Evolutionary conservation across 768 basidiomycete species (phyloP).

Genomic region (Sarcodon aspratus): DNA sequence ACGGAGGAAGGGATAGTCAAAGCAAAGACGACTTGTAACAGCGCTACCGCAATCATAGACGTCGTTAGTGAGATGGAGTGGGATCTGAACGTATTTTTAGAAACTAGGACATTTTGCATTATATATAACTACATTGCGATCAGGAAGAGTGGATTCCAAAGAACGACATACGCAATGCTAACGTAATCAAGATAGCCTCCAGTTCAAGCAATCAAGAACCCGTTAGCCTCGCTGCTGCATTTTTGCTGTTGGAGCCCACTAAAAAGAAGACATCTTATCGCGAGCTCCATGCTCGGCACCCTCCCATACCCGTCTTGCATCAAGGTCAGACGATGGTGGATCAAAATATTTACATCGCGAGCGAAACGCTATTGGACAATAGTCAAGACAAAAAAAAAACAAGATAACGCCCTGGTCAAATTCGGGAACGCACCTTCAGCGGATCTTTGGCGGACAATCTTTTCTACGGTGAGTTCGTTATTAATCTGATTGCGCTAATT

Average conservation of each 20-base stretch:
- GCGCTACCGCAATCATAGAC: too few species aligned
- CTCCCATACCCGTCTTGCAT: conserved; percentile 49
- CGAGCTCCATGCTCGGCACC: conserved; percentile 18
- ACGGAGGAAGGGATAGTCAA: too few species aligned
- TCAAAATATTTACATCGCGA: conserved; percentile 73
- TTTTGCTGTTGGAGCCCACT: too few species aligned
- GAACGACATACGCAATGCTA: background rate
- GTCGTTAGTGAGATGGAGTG: too few species aligned
- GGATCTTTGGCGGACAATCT: conserved; percentile 58
- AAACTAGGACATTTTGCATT: too few species aligned
- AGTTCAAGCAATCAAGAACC: too few species aligned
- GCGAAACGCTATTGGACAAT: conserved; percentile 46
- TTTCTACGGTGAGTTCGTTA: conserved; percentile 64
- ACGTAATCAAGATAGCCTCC: background rate
- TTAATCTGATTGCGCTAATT: conserved; percentile 59
- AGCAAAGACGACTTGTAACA: too few species aligned
- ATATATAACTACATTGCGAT: background rate
- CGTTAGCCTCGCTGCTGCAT: too few species aligned
- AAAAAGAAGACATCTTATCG: background rate
- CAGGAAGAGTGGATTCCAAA: background rate
- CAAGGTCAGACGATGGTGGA: conserved; percentile 48
- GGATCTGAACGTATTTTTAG: too few species aligned
- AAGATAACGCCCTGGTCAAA: conserved; percentile 1
- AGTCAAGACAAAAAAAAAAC: conserved; percentile 1
- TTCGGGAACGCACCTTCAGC: conserved; percentile 44